Conservation (phyloP, 441 rosid species). For the Manihot esculenta region DNA sequence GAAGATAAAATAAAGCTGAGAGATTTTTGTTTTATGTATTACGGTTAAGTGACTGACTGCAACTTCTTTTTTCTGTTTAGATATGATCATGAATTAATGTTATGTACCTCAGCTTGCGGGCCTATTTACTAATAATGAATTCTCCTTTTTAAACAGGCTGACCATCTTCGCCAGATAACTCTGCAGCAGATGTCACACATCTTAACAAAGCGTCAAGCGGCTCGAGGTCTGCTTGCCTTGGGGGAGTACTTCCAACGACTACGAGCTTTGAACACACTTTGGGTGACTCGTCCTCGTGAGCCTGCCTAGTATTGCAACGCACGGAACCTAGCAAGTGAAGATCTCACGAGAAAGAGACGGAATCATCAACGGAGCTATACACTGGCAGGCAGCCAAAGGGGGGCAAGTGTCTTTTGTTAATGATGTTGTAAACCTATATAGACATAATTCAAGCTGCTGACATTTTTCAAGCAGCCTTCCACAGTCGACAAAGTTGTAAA, state of each 20-base stretch:
- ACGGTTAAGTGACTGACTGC: no score
- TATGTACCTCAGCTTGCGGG: no score
- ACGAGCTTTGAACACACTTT: conserved; percentile 68
- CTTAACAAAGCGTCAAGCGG: conserved; percentile 79
- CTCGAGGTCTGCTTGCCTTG: conserved; percentile 82
- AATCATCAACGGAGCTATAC: background rate
- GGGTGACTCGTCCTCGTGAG: conserved; percentile 69
- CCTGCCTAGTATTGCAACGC: conserved; percentile 44
- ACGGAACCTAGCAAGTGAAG: background rate
- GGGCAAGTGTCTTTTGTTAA: conserved; percentile 11
- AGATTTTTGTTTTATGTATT: no score
- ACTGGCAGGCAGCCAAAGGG: conserved; percentile 23
- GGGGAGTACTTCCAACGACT: conserved; percentile 90
- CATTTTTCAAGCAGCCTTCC: conserved; percentile 40
- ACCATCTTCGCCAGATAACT: conserved; percentile 82
- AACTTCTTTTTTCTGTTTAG: no score
- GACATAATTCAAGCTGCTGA: conserved; percentile 37
- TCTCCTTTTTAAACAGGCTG: conserved; percentile 55
- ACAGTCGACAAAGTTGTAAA: conserved; percentile 32
- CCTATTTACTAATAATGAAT: background rate
- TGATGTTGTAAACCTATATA: conserved; percentile 24
- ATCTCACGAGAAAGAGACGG: background rate
- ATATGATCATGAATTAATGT: no score
- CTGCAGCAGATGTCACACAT: conserved; percentile 74
- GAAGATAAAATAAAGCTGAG: no score